Base-by-base conservation (phyloP, 768 basidiomycete species). In the Boletus patriciae region DNA sequence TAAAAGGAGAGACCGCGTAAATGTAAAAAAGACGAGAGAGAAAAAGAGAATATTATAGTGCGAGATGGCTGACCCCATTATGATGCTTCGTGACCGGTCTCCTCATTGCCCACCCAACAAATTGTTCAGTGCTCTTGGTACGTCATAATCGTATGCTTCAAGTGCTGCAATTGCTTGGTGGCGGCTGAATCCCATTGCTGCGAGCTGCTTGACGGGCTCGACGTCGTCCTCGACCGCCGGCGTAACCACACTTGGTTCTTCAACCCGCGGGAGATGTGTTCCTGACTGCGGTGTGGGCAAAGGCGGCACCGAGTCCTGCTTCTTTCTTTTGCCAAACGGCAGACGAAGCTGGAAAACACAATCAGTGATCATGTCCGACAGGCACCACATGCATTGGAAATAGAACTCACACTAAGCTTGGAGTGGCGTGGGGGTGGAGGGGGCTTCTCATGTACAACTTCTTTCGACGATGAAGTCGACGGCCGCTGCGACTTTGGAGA, bases 161-260 rank as follows among this genome's bases (percentile, higher is more conserved):
- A 98, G 78, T 13, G 95, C 93, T 13, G 80, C 80, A 8, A 98
- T 83, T 0, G 92, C 91, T 68, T 94, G 86, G 16, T 77, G 71
- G 41, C 95, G 83, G 59, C 82, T 86, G 77, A 98, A 98, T 25
- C 96, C 96, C 94, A 98, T 97, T 19, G 80, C 82, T 46, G 85
- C 85, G 40, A 98, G 76, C 67, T 89, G 86, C 66, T 86, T 90
- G 21, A 94, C 88, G 2, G 86, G 76, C 59, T 86, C 85, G 13
- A 86, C 84, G 55, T 94, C 90, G 60, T 89, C 89, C 29, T 85
- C 86, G 13, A 78, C 76, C 13, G 80, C 80, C 1, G 87, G 83
- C 3, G 85, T 81, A 11, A 4, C 37, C 37, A 62, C 58, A 5
- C 65, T 70, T 1, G 74, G 69, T 59, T 83, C 80, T 57, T 83